phyloP scores from a whole-genome alignment of 2,329 filamentous ascomycete species.

The Nannizziopsis arthrosporioides region DNA sequence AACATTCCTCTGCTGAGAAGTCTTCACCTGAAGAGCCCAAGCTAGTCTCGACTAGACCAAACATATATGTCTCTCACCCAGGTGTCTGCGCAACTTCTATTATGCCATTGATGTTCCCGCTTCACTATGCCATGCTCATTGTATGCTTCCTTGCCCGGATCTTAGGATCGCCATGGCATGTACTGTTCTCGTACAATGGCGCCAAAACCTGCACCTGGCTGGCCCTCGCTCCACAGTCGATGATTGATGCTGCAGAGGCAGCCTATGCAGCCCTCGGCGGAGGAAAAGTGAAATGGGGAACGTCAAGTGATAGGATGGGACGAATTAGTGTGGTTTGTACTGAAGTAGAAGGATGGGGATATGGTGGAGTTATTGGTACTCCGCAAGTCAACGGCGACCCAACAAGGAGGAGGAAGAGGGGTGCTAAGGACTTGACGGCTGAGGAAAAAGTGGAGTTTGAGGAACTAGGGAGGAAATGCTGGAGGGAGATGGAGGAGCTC shows the following conservation, averaged over 20 bases:
- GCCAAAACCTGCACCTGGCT: constrained; percentile 69
- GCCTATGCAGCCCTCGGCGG: constrained; percentile 47
- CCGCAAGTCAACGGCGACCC: constrained; percentile 41
- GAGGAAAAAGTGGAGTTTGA: constrained; percentile 31
- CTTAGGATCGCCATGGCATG: constrained; percentile 82
- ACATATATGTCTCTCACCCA: constrained; percentile 70
- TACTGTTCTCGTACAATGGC: constrained; percentile 61
- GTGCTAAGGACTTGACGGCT: constrained; percentile 45
- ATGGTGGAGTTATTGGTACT: constrained; percentile 44
- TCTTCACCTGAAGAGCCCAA: constrained; percentile 3
- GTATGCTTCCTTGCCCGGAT: constrained; percentile 61
- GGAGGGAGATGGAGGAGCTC: constrained; percentile 35
- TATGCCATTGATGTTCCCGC: constrained; percentile 58
- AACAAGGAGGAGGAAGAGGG: constrained; percentile 47
- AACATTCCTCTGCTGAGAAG: constrained; percentile 10
- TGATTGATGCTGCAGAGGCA: constrained; percentile 28
- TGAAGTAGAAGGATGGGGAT: constrained; percentile 78
- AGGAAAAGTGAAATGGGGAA: constrained; percentile 71
- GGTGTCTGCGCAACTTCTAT: constrained; percentile 76
- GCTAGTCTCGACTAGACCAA: constrained; percentile 36
- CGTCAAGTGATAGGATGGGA: constrained; percentile 50
- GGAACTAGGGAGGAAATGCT: constrained; percentile 31
- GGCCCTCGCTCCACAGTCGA: constrained; percentile 50
- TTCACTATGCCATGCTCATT: constrained; percentile 57
- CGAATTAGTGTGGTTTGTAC: constrained; percentile 57